Conservation (phyloP, 2,329 filamentous ascomycete genomes). For the Zalaria sp. region DNA sequence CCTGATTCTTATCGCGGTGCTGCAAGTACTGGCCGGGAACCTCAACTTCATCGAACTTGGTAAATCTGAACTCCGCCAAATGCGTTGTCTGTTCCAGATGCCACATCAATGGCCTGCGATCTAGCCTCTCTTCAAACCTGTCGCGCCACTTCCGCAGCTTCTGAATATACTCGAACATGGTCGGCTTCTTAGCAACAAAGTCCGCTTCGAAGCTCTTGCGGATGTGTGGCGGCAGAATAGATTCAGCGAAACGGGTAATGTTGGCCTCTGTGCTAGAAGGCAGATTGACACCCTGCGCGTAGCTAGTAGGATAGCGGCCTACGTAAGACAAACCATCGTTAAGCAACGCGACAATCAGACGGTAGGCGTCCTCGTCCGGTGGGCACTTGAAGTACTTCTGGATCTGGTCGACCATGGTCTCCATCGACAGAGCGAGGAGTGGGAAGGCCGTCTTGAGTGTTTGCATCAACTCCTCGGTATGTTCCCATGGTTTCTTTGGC, state of each 20-base stretch:
- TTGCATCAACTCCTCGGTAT: conserved; percentile 89
- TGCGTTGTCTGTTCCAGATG: conserved; percentile 78
- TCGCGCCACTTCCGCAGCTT: conserved; percentile 92
- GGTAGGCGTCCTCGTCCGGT: conserved; percentile 93
- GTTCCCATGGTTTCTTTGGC: conserved; percentile 80
- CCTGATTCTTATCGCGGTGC: conserved; percentile 97
- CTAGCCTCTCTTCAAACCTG: conserved; percentile 94
- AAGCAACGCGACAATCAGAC: conserved; percentile 89
- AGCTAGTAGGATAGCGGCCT: conserved; percentile 70
- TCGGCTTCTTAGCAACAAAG: conserved; percentile 88
- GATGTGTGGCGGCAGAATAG: conserved; percentile 86
- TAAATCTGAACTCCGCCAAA: conserved; percentile 90
- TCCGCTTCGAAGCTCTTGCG: conserved; percentile 95
- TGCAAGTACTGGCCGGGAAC: conserved; percentile 93
- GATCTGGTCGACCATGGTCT: conserved; percentile 98
- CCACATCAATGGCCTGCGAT: conserved; percentile 59
- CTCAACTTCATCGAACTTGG: conserved; percentile 97
- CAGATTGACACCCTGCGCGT: conserved; percentile 82
- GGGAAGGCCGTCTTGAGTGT: conserved; percentile 95
- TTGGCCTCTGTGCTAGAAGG: conserved; percentile 86
- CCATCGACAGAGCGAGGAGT: conserved; percentile 90
- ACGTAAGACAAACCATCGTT: conserved; percentile 94
- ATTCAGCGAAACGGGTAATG: conserved; percentile 92
- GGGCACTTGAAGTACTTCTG: conserved; percentile 99
- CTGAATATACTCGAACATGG: conserved; percentile 97